Base-by-base conservation (phyloP, 1,284 basidiomycete species). In the Ustilago esculenta region DNA sequence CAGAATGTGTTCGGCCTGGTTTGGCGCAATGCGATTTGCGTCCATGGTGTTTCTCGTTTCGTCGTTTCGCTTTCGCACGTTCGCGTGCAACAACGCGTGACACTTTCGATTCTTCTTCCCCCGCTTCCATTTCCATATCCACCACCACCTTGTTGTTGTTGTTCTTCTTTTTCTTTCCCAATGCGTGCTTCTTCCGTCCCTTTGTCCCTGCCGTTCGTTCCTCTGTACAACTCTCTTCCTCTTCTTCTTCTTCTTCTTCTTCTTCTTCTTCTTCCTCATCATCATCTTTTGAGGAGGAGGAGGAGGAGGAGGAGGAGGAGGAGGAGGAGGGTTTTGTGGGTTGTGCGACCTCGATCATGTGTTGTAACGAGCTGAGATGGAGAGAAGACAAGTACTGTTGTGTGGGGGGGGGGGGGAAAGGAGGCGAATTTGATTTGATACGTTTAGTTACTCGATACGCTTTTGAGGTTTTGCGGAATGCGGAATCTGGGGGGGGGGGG, bases 141-240 rank as follows among this genome's bases (percentile, higher is more conserved):
- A 70, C 67, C 12, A 78, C 44, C 35, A 78, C 46, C 35, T 70
- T 55, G 23, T 68, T 59, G 21, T 52, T 70, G 18, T 65, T 52
- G 12, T 29, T 29, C 7, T 7, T 7, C 27, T 7, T 29, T 88
- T 91, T 83, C 36, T 56, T 58, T 17, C 42, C 55, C 9, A 36
- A 39, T 47, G 67, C 54, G 27, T n/a, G n/a, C n/a, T n/a, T n/a
- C n/a, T n/a, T 43, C 47, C 4, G 42, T 49, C 10, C 32, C 32
- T 20, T 53, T 75, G 79, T 85, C 44, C 77, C 94, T 34, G 85
- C 90, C 50, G 20, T 71, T 27, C 17, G 65, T 42, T 76, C 86
- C 35, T 56, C 88, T 58, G 85, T 91, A 11, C 82, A 89, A 57
- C 70, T 85, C 41, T 91, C 90, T 83, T 54, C 56, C 10, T 59